Base-by-base conservation (phyloP, 2,329 filamentous ascomycete genomes). In the Aspergillus hiratsukae region DNA sequence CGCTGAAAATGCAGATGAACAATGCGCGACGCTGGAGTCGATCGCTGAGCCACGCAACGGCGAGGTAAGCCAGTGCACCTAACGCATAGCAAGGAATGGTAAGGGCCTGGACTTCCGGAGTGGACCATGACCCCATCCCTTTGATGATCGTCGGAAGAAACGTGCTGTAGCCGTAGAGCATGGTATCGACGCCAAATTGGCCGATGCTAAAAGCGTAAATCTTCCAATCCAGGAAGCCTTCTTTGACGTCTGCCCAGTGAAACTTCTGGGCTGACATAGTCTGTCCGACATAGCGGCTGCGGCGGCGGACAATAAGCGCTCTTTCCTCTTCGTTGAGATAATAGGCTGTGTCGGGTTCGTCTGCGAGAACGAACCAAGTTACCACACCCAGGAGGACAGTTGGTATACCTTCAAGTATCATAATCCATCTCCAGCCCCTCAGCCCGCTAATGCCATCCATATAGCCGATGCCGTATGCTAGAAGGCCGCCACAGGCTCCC, bases 71-170 rank as follows among this genome's bases (percentile, higher is more conserved):
- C 5, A 87, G 78, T 0, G 88, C 88, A 3, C 89, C 89, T 4
- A 91, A 70, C 4, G 84, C 83, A 69, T 92, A 92, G 71, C 87
- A 90, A 0, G 89, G 89, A 49, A 93, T 88, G 0, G 89, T 92
- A 35, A 92, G 80, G 31, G 89, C 83, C 70, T 92, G 89, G 5
- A 90, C 83, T 66, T 89, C 79, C 0, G 87, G 82, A 0, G 78
- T 77, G 0, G 83, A 79, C 78, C 87, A 90, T 2, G 67, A 69
- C 3, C 87, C 86, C 52, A 92, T 82, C 3, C 81, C 85, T 45
- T 83, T 78, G 69, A 93, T 90, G 61, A 93, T 92, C 4, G 88
- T 91, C 0, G 89, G 89, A 48, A 93, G 74, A 67, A 92, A 92
- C 0, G 87, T 91, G 51, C 85, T 87, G 71, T 86, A 91, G 4